phyloP scores from a whole-genome alignment of 805 yeast genomes.

The Brettanomyces naardenensis region DNA sequence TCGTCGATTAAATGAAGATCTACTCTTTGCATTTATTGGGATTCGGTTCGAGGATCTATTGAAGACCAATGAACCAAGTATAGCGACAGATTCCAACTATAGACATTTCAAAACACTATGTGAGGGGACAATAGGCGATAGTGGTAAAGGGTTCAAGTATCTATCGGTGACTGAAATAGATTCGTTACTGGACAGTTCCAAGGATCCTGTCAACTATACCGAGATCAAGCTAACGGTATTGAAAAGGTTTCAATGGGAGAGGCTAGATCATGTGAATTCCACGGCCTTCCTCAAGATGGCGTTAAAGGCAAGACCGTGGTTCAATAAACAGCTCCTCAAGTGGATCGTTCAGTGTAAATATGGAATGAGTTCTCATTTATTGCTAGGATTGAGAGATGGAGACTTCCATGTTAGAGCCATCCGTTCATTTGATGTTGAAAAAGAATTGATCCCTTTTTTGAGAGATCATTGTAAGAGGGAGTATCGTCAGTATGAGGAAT shows the following conservation, averaged over 20 bases:
- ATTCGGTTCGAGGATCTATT: slow-evolving; percentile 3
- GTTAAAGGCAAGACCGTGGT: background rate
- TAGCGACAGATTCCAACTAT: background rate
- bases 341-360: slow-evolving; percentile 3
- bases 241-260: background rate
- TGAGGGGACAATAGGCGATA: background rate
- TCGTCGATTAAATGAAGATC: slow-evolving; percentile 1
- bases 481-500: background rate
- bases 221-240: slow-evolving; percentile 2
- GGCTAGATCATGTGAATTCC: too few species aligned
- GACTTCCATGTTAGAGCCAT: background rate
- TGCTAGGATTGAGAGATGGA: slow-evolving; percentile 1
- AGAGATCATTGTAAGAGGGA: background rate
- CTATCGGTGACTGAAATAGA: slow-evolving; percentile 3
- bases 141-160: background rate
- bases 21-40: background rate
- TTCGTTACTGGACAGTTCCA: background rate
- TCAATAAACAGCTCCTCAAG: background rate
- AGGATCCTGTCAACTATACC: background rate
- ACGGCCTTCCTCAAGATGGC: background rate
- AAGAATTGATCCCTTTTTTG: slow-evolving; percentile 2
- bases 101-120: slow-evolving; percentile 1
- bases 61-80: background rate
- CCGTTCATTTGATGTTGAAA: background rate
- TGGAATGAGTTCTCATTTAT: slow-evolving; percentile 2